Percentiles rank a stretch among this genome's conserved stretches.
Conservation (phyloP, 2,329 filamentous ascomycete species). For the Ilyonectria robusta region DNA sequence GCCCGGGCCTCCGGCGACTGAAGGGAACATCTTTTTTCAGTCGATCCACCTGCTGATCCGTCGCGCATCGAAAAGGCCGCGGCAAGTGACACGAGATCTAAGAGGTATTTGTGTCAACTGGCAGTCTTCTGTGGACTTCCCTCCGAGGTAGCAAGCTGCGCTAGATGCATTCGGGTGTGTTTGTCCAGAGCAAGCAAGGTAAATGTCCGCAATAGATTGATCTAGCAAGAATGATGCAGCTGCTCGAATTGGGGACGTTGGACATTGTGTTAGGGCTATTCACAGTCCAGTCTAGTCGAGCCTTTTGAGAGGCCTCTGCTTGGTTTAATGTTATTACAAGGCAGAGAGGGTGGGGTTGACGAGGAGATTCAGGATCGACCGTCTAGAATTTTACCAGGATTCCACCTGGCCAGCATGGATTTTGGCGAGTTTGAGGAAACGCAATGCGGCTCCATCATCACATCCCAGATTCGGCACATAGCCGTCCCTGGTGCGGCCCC, state of each 20-base stretch:
- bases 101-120: neutral
- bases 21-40: neutral
- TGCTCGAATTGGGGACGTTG: neutral
- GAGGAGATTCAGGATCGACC: neutral
- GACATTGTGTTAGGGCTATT: neutral
- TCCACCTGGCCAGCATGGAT: neutral
- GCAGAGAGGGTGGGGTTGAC: neutral
- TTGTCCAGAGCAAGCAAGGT: too few species aligned
- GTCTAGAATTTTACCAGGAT: slow-evolving; percentile 1
- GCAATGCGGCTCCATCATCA: slow-evolving; percentile 1
- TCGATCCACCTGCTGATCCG: neutral
- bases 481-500: neutral
- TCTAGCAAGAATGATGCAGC: neutral
- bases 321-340: neutral
- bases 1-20: neutral
- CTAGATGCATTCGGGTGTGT: neutral
- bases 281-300: neutral
- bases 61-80: too few species aligned
- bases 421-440: neutral
- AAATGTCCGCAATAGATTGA: neutral
- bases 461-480: neutral
- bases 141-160: neutral
- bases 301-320: neutral
- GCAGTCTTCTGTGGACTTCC: neutral
- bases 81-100: too few species aligned